phyloP scores from a whole-genome alignment of 257 asterid species.

The Capsicum baccatum region DNA sequence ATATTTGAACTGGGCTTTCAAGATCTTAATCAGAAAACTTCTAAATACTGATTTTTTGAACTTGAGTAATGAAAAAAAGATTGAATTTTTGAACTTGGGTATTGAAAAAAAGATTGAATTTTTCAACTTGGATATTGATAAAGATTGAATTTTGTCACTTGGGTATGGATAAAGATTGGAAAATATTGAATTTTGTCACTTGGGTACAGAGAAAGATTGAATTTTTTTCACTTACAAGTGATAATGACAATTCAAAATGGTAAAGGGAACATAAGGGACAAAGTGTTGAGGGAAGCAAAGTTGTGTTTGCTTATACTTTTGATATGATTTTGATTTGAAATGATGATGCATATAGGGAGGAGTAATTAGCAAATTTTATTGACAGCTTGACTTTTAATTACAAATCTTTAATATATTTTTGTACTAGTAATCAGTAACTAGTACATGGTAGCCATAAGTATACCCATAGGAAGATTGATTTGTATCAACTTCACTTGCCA shows the following conservation, averaged over 20 bases:
- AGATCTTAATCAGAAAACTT: constrained; percentile 18
- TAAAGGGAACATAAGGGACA: constrained; percentile 19
- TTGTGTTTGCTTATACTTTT: background rate
- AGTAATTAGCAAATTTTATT: background rate
- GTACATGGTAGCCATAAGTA: constrained; percentile 23
- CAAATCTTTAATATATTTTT: constrained; percentile 21
- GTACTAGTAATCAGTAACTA: background rate
- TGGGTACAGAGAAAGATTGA: too few relatives aligned
- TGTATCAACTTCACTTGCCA: too few relatives aligned
- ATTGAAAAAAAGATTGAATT: background rate
- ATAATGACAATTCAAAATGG: constrained; percentile 8
- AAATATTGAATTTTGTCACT: background rate
- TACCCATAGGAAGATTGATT: background rate
- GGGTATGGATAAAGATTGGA: background rate
- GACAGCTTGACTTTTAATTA: constrained; percentile 20
- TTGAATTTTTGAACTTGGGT: background rate
- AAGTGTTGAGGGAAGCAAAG: constrained; percentile 1
- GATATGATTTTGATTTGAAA: constrained; percentile 24
- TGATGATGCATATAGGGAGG: constrained; percentile 4
- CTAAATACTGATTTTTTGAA: too few relatives aligned
- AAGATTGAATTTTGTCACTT: background rate
- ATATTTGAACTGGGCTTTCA: background rate
- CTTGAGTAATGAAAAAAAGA: too few relatives aligned
- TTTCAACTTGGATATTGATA: too few relatives aligned
- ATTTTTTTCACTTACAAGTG: background rate